Conservation (phyloP, 371 early-diverging fungal genomes). For the Nosema granulosis region DNA sequence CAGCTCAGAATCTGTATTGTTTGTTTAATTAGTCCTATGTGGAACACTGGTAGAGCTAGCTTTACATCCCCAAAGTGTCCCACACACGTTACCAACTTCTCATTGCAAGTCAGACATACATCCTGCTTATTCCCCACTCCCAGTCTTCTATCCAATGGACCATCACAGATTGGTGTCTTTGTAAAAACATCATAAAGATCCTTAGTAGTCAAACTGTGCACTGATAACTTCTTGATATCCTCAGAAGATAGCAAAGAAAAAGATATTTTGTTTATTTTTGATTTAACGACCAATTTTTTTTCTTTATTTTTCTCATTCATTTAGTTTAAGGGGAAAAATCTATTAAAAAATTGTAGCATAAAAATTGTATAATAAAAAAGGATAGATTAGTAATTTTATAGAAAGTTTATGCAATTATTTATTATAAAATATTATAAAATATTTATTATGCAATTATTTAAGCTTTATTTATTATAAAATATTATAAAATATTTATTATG, state of each 20-base stretch:
- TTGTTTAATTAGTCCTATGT: conserved; percentile 87
- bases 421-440: no score
- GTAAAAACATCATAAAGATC: conserved; percentile 60
- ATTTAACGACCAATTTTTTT: not conserved
- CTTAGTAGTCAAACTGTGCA: conserved; percentile 51
- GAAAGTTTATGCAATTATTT: no score
- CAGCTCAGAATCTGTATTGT: conserved; percentile 81
- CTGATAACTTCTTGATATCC: conserved; percentile 56
- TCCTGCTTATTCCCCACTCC: conserved; percentile 72
- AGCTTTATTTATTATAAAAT: no score
- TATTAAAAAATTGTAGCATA: no score
- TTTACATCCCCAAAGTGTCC: conserved; percentile 95
- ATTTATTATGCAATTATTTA: no score
- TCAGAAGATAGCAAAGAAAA: conserved; percentile 51
- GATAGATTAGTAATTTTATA: no score
- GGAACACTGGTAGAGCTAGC: conserved; percentile 88
- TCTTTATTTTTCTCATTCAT: no score
- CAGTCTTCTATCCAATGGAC: conserved; percentile 83
- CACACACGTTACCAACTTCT: conserved; percentile 79
- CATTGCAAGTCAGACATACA: conserved; percentile 83
- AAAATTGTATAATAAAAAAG: no score
- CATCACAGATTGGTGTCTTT: conserved; percentile 76
- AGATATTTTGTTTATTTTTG: conserved; percentile 43
- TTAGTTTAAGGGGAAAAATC: no score
- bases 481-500: no score